Evolutionary conservation across 106 monocot genomes (phyloP).

Genomic region (Hemerocallis citrina): DNA sequence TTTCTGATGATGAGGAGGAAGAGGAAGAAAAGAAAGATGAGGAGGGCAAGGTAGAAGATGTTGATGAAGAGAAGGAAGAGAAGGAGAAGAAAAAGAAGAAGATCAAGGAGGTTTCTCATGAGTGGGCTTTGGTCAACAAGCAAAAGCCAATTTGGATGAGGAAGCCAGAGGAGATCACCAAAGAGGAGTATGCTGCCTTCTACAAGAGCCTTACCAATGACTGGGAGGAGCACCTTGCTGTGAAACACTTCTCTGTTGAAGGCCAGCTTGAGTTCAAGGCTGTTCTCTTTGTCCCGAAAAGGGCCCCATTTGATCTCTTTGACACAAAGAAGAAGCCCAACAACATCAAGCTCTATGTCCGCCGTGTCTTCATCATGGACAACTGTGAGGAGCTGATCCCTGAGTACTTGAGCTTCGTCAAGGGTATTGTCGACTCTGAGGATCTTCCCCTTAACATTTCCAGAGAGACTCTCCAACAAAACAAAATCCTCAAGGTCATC

Average conservation of each 20-base stretch:
- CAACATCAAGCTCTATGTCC: slow-evolving; percentile 83
- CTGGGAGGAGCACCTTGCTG: slow-evolving; percentile 76
- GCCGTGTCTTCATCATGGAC: slow-evolving; percentile 85
- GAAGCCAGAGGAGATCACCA: slow-evolving; percentile 76
- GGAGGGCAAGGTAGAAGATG: slow-evolving; percentile 79
- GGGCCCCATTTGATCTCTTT: slow-evolving; percentile 76
- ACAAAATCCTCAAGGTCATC: slow-evolving; percentile 82
- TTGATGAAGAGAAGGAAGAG: slow-evolving; percentile 76
- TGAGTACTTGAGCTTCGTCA: slow-evolving; percentile 63
- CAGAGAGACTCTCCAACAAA: slow-evolving; percentile 76
- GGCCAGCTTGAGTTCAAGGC: slow-evolving; percentile 84
- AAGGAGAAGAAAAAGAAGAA: slow-evolving; percentile 86
- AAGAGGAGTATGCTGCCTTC: slow-evolving; percentile 82
- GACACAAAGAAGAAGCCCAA: slow-evolving; percentile 74
- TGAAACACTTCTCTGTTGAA: slow-evolving; percentile 80
- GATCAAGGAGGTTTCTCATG: slow-evolving; percentile 79
- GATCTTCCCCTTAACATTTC: slow-evolving; percentile 81
- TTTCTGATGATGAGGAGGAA: slow-evolving; percentile 80
- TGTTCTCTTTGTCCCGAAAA: slow-evolving; percentile 60
- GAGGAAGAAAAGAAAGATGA: slow-evolving; percentile 71
- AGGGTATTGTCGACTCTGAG: slow-evolving; percentile 78
- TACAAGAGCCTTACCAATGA: slow-evolving; percentile 81
- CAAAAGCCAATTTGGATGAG: slow-evolving; percentile 91
- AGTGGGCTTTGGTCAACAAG: slow-evolving; percentile 67
- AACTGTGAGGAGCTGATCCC: slow-evolving; percentile 80